Evolutionary conservation across 2,329 filamentous ascomycete genomes (phyloP), one percentile per base, ranked within the genome.

Genomic region (Phaeosphaeria sp.): DNA sequence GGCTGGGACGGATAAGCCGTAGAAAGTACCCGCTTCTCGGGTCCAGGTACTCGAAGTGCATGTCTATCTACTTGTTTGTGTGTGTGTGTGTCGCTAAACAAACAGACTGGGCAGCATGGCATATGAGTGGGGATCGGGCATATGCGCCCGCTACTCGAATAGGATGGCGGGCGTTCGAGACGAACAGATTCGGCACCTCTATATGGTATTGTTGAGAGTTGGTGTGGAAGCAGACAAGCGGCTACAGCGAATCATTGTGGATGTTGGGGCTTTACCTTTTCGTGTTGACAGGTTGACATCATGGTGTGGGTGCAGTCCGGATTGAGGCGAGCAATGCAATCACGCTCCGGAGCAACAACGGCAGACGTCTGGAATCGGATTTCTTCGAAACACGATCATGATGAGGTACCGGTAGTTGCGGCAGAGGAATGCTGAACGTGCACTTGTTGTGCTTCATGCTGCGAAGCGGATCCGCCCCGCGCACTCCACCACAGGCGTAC

Each of bases 81-180:
- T 42, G 39, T 27, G 20, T 52, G 58, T 68, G 53, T 50, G 63
- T 63, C 54, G 56, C 64, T 49, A 47, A 49, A 36, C 30, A 27
- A 64, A 64, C 65, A 60, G 68, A 69, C 71, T 74, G 72, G 73
- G 72, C 72, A 74, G 72, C 72, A 76, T 66, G 65, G 68, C 72
- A 74, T 74, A 68, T 63, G 52, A 55, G 55, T 56, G 52, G 46
- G 49, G 59, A 53, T 60, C 44, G 49, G 46, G 52, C 55, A 59
- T 50, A 52, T 67, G 62, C 58, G 56, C 60, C 50, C 46, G 59
- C 11, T 46, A 46, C 58, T 59, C 48, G 48, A 64, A 58, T 23
- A 27, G 55, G 58, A 54, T 39, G 46, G 55, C n/a, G 55, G 46
- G 22, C 42, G 18, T 54, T 55, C 51, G 46, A 48, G 22, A 52